These are phyloP conservation scores for Alternaria metachromatica DNA, from an alignment of 2,329 filamentous ascomycete genomes.

Conservation along the genomic window DNA sequence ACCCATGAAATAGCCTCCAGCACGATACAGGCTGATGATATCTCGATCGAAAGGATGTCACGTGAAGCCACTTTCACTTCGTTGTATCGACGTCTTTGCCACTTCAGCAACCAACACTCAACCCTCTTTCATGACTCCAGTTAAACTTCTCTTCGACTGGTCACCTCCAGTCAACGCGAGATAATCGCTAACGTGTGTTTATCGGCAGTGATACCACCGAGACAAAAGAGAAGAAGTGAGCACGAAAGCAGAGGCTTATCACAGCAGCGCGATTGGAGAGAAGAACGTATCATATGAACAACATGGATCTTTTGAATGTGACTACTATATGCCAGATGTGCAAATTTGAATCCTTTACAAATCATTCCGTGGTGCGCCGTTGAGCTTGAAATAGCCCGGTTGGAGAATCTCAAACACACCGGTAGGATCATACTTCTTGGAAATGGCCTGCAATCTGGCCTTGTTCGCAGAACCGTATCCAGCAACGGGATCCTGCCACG, in stretches of 20 bases:
- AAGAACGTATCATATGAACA: neutral
- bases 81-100: neutral
- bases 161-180: neutral
- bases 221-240: neutral
- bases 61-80: neutral
- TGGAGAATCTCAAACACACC: slow-evolving; percentile 28
- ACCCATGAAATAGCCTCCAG: neutral
- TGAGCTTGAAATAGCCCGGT: slow-evolving; percentile 32
- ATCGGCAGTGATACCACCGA: neutral
- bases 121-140: neutral
- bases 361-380: slow-evolving; percentile 16
- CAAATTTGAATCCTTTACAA: neutral
- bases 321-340: neutral
- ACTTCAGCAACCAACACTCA: neutral
- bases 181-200: neutral
- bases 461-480: slow-evolving; percentile 52
- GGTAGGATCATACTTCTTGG: slow-evolving; percentile 28
- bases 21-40: accelerated
- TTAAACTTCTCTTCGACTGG: accelerated
- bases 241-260: neutral
- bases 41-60: neutral
- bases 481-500: slow-evolving; percentile 51
- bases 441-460: slow-evolving; percentile 22
- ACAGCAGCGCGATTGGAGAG: neutral
- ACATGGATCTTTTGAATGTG: neutral